These are phyloP conservation scores for Penicillium sp. DNA, from an alignment of 2,329 filamentous ascomycete genomes.

Conservation along the genomic window DNA sequence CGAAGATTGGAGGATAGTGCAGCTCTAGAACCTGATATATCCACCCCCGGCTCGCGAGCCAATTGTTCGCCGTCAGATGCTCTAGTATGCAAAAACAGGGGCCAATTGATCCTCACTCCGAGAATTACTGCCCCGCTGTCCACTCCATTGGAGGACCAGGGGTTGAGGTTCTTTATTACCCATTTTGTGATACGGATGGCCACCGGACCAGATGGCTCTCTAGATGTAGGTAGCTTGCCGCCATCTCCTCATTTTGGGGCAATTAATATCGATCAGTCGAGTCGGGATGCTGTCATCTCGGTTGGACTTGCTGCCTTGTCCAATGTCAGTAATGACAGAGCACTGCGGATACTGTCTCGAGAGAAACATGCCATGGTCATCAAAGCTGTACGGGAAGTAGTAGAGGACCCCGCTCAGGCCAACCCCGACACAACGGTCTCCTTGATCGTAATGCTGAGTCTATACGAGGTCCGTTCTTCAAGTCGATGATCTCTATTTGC, in stretches of 20 bases:
- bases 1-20: conserved; percentile 6
- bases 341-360: conserved; percentile 15
- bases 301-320: conserved; percentile 27
- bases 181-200: conserved; percentile 18
- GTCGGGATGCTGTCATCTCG: conserved; percentile 23
- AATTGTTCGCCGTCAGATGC: not conserved
- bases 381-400: conserved; percentile 13
- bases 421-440: conserved; percentile 16
- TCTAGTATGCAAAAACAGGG: not conserved
- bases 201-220: not conserved
- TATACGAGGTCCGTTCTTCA: conserved; percentile 21
- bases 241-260: conserved; percentile 3
- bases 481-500: not conserved
- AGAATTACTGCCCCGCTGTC: conserved; percentile 5
- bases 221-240: not conserved
- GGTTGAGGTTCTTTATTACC: conserved; percentile 24
- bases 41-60: not conserved
- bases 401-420: conserved; percentile 14
- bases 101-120: not conserved
- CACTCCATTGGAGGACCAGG: conserved; percentile 19
- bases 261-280: conserved; percentile 6
- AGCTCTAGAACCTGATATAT: not conserved
- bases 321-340: conserved; percentile 23
- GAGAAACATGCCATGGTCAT: conserved; percentile 23
- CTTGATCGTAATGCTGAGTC: conserved; percentile 22